A percentile compares a stretch with the other conserved stretches of the same genome.
Evolutionary conservation across 2,329 filamentous ascomycete species (phyloP).

Genomic region (Cladosporium sphaerospermum): DNA sequence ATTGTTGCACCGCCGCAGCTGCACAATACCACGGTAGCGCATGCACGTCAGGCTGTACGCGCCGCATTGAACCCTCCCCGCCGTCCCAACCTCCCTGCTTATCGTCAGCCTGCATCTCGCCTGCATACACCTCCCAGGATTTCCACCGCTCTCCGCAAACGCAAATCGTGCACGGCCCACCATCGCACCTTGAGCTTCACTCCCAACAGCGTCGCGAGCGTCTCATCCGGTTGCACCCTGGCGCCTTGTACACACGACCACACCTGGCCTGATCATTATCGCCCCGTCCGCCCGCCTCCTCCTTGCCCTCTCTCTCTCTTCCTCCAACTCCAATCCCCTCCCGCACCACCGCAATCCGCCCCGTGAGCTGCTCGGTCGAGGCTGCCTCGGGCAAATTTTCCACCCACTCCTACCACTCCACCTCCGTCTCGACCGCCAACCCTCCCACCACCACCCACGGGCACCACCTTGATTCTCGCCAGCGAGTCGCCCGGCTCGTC

Average conservation of each 20-base stretch:
- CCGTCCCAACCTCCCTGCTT: too few relatives aligned
- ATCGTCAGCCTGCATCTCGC: too few relatives aligned
- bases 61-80: too few relatives aligned
- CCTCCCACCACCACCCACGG: slow-evolving; percentile 9
- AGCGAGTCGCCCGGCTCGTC: slow-evolving; percentile 10
- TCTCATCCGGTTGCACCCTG: not conserved
- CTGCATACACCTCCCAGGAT: too few relatives aligned
- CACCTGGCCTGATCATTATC: not conserved
- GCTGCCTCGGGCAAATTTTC: slow-evolving; percentile 12
- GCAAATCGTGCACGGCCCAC: too few relatives aligned
- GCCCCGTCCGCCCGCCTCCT: slow-evolving; percentile 5
- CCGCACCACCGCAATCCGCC: not conserved
- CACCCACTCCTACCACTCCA: slow-evolving; percentile 5
- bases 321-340: slow-evolving; percentile 6
- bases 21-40: too few relatives aligned
- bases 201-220: not conserved
- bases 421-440: slow-evolving; percentile 15
- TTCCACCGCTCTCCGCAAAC: too few relatives aligned
- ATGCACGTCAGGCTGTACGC: too few relatives aligned
- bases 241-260: not conserved
- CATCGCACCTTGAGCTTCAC: too few relatives aligned
- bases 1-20: too few relatives aligned
- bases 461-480: not conserved
- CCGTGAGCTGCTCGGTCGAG: not conserved
- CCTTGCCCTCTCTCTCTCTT: slow-evolving; percentile 1